These are phyloP conservation scores for Xylaria palmicola DNA, from an alignment of 495 filamentous ascomycete species.

Conservation along the genomic window DNA sequence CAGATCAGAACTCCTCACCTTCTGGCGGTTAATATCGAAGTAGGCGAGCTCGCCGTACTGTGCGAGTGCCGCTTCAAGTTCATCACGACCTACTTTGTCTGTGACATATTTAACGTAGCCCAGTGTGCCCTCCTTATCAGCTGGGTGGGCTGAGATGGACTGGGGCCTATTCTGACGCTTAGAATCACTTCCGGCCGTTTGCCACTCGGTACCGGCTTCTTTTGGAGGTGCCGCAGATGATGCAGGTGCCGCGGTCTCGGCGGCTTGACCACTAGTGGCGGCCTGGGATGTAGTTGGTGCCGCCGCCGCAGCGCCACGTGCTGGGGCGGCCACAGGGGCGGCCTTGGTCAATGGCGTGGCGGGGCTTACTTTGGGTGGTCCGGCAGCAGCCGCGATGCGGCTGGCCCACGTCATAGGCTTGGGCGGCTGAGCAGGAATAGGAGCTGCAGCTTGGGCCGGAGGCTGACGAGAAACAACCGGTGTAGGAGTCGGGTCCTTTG, in stretches of 20 bases:
- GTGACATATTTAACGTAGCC: constrained; percentile 94
- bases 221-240: constrained; percentile 29
- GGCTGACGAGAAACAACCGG: constrained; percentile 48
- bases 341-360: constrained; percentile 49
- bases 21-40: constrained; percentile 84
- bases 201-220: constrained; percentile 63
- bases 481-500: constrained; percentile 58
- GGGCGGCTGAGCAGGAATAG: constrained; percentile 38
- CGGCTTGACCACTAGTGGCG: constrained; percentile 22
- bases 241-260: constrained; percentile 17
- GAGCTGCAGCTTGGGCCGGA: constrained; percentile 35
- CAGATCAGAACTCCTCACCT: constrained; percentile 58
- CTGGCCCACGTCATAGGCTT: constrained; percentile 90
- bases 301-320: constrained; percentile 30
- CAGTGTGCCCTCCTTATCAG: constrained; percentile 65
- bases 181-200: constrained; percentile 77
- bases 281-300: constrained; percentile 29
- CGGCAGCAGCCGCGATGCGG: constrained; percentile 56
- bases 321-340: constrained; percentile 38
- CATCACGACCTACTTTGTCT: constrained; percentile 70
- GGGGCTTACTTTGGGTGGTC: constrained; percentile 38
- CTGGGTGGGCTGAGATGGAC: constrained; percentile 45
- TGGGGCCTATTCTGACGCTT: constrained; percentile 73
- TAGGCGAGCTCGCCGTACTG: constrained; percentile 78
- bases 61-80: constrained; percentile 62